Base-by-base conservation (phyloP, 768 basidiomycete genomes). In the Boletus sp. region DNA sequence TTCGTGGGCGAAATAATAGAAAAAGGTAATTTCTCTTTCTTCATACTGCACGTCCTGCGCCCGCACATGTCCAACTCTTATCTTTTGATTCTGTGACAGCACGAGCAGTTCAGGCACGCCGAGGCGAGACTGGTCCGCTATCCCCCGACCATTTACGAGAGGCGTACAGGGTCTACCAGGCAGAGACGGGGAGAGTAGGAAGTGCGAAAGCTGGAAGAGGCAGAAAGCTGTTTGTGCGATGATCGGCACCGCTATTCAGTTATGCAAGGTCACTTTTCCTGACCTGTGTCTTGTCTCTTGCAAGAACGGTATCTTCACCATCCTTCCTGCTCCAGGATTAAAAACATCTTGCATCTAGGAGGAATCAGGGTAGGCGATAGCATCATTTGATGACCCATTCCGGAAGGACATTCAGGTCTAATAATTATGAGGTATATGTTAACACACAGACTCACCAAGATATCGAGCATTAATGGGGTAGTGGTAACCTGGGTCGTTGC, bases 1-100 rank as follows among this genome's bases (percentile, higher is more conserved):
- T 96, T 94, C 58, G 92, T 96, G 4, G 94, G 94, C 3, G 93
- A 95, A 70, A 90, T 96, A 6, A 82, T 94, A 17, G 93, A 94
- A 67, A 90, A 89, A 74, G 92, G 92, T 91, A 48, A 54, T 44
- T 10, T 18, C 1, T 17, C 8, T 52, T 20, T 10, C 8, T 5
- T 37, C 11, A 35, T 5, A 35, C 33, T 8, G 33, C 1, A 11
- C n/a, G 6, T 14, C 10, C 4, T 33, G 10, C 3, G 5, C 17
- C 24, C 28, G 8, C n/a, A 28, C 18, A 14, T 28, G 12, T 24
- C 20, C 30, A 48, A 35, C 45, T 24, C 24, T 24, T 24, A 24
- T 24, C 24, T 24, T 37, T 24, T 11, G 1, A 40, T 41, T 29
- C 24, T 32, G 12, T 18, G 14, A 36, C 55, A 94, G 93, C 92